phyloP scores from a whole-genome alignment of 2,329 filamentous ascomycete genomes.

The Conoideocrella luteorostrata region DNA sequence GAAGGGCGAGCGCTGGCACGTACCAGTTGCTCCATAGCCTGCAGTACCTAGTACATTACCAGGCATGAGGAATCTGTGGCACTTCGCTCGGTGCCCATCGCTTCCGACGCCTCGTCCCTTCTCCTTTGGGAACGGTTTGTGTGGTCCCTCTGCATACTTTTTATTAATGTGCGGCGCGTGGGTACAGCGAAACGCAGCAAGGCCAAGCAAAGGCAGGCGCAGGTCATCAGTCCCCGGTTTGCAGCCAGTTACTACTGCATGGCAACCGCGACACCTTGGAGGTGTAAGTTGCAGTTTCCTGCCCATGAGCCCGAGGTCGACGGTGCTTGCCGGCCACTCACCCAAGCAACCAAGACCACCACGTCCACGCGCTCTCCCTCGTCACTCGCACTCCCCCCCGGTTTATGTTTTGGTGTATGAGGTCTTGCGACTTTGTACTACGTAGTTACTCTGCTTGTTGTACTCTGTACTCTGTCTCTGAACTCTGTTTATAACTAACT shows the following conservation, averaged over 20 bases:
- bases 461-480: too few species aligned
- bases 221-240: neutral
- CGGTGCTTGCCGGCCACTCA: neutral
- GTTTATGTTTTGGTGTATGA: slow-evolving; percentile 1
- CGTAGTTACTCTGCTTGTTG: too few species aligned
- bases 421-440: too few species aligned
- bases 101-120: neutral
- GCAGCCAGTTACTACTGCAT: neutral
- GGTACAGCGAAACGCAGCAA: neutral
- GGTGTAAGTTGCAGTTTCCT: neutral
- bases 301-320: neutral
- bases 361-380: slow-evolving; percentile 2
- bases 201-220: neutral
- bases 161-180: neutral
- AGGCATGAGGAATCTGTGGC: neutral
- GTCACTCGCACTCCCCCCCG: slow-evolving; percentile 2
- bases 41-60: neutral
- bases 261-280: neutral
- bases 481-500: too few species aligned
- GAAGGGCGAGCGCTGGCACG: neutral
- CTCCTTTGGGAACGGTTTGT: neutral
- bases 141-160: too few species aligned
- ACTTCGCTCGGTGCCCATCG: slow-evolving; percentile 1
- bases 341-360: too few species aligned
- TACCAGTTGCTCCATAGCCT: neutral